Base-by-base conservation (phyloP, 306 rosid genomes). In the Vigna reflexopilosa region DNA sequence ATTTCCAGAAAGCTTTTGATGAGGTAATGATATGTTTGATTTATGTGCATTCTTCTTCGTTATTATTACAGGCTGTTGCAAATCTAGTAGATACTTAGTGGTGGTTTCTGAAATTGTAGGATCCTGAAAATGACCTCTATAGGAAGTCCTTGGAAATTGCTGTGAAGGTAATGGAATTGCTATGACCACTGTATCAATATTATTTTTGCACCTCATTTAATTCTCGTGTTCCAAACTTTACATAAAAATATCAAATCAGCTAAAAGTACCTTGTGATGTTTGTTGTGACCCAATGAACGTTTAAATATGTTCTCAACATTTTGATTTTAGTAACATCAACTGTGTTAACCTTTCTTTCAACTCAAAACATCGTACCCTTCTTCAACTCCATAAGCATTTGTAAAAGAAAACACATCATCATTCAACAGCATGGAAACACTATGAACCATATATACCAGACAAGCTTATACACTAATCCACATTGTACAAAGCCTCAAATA, bases 51-150 rank as follows among this genome's bases (percentile, higher is more conserved):
- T 61, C 66, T 55, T 58, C 3, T 69, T 72, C 14, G 8, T 15
- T 47, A 7, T 54, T 38, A 7, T 68, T 61, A 16, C 26, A 19
- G 49, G 59, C 32, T 4, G 9, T 5, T 24, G 9, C 19, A 9
- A 44, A 66, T 32, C 34, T 26, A 14, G 45, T 26, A 52, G 77
- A 78, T 28, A 80, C 63, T 77, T 64, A 50, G 62, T 63, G 9
- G 36, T 77, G 73, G 71, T 24, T 24, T 56, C 69, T 84, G 66
- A 69, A 82, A 65, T 83, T 83, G 78, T 77, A 91, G 98, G 93
- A 91, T 38, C 98, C 98, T 10, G 82, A 75, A 38, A 93, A 88
- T 61, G 95, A 87, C 38, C 92, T 93, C 64, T 93, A 91, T 52
- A 80, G 2, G 51, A 91, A 91, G 87, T 87, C 98, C 22, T 70